phyloP scores from a whole-genome alignment of 83 land plant species.

The Diphasiastrum complanatum region DNA sequence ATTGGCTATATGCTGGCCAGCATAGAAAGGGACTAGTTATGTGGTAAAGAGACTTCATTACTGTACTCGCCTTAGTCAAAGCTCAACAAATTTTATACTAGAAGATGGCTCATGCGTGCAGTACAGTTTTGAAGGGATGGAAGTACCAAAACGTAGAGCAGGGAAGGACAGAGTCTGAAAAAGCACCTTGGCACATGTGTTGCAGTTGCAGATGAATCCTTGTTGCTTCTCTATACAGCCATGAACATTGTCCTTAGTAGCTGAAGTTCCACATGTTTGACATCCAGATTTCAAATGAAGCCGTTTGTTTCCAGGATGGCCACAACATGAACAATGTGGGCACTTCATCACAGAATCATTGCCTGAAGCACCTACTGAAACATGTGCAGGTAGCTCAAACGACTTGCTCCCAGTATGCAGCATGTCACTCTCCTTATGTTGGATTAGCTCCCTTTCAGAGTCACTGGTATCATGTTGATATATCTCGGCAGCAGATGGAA shows the following conservation, averaged over 20 bases:
- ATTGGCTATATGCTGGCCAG: too few relatives aligned
- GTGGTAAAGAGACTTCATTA: too few relatives aligned
- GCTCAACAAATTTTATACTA: too few relatives aligned
- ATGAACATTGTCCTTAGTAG: background rate
- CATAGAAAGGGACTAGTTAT: too few relatives aligned
- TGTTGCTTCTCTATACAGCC: constrained; percentile 43
- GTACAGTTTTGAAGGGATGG: background rate
- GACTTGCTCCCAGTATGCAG: constrained; percentile 8
- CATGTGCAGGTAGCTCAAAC: background rate
- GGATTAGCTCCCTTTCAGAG: constrained; percentile 36
- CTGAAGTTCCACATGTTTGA: background rate
- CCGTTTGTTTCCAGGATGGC: constrained; percentile 78
- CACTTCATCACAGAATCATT: constrained; percentile 22
- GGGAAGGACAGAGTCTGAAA: too few relatives aligned
- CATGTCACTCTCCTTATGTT: background rate
- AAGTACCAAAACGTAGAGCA: too few relatives aligned
- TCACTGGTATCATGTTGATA: constrained; percentile 4
- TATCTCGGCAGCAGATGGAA: background rate
- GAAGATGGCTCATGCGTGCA: too few relatives aligned
- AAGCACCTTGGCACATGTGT: background rate
- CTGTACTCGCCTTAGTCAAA: too few relatives aligned
- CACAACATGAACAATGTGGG: constrained; percentile 76
- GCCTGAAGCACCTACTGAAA: constrained; percentile 2
- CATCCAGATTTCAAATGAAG: constrained; percentile 48
- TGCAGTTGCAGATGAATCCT: constrained; percentile 43